phyloP scores from a whole-genome alignment of 1,284 basidiomycete species.

The Rhizoctonia solani region DNA sequence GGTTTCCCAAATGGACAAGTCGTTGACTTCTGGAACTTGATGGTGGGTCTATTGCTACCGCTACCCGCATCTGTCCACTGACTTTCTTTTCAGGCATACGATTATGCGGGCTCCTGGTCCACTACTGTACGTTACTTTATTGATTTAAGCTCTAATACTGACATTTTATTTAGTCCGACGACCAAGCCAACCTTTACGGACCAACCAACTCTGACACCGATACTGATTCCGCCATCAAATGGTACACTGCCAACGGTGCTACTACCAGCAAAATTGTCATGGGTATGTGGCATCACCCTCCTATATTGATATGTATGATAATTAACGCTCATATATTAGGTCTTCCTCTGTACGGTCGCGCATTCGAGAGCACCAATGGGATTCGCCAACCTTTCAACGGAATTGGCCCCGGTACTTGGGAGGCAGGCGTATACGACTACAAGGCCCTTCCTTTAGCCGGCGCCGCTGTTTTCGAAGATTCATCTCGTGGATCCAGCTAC shows the following conservation, averaged over 20 bases:
- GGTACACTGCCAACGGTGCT: constrained; percentile 70
- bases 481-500: constrained; percentile 63
- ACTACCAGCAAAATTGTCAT: constrained; percentile 74
- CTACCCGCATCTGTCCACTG: constrained; percentile 18
- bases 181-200: constrained; percentile 83
- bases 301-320: not conserved
- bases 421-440: constrained; percentile 76
- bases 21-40: constrained; percentile 82
- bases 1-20: constrained; percentile 69
- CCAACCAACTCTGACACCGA: constrained; percentile 62
- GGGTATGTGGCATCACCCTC: constrained; percentile 52
- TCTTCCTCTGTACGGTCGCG: constrained; percentile 83
- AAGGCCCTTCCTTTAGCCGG: constrained; percentile 65
- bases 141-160: not conserved
- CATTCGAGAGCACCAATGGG: constrained; percentile 78
- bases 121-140: constrained; percentile 47
- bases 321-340: constrained; percentile 48
- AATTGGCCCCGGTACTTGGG: constrained; percentile 72
- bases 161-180: constrained; percentile 54
- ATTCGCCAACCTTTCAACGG: constrained; percentile 76
- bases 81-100: constrained; percentile 61
- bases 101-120: constrained; percentile 74
- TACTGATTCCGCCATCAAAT: constrained; percentile 72
- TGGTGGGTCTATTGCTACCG: constrained; percentile 57
- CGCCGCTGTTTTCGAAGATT: constrained; percentile 61